phyloP scores from a whole-genome alignment of 768 basidiomycete genomes.

The Psilocybe cubensis region DNA sequence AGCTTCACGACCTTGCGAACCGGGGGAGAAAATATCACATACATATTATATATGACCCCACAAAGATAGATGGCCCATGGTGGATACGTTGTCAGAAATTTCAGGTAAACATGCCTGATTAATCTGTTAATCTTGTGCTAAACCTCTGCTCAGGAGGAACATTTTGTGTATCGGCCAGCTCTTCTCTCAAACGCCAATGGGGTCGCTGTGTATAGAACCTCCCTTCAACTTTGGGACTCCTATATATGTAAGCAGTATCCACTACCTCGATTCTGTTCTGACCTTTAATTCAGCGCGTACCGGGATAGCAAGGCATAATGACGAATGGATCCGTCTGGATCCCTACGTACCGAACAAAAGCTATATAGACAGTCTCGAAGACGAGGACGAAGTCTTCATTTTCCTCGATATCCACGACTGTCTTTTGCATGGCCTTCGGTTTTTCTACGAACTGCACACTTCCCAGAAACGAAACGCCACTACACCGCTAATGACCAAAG shows the following conservation, averaged over 20 bases:
- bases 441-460: conserved; percentile 17
- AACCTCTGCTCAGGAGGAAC: conserved; percentile 14
- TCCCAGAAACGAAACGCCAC: conserved; percentile 3
- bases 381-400: conserved; percentile 21
- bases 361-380: conserved; percentile 17
- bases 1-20: conserved; percentile 18
- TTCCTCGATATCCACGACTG: conserved; percentile 17
- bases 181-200: not conserved
- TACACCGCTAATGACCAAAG: conserved; percentile 20
- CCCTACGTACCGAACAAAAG: conserved; percentile 14
- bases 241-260: conserved; percentile 18
- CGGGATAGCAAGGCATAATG: conserved; percentile 21
- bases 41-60: conserved; percentile 16
- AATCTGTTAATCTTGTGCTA: not conserved
- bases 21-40: conserved; percentile 18
- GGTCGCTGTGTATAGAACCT: conserved; percentile 20
- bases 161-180: conserved; percentile 16
- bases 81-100: conserved; percentile 24
- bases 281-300: conserved; percentile 15
- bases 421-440: conserved; percentile 19
- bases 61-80: conserved; percentile 14
- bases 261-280: not conserved
- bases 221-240: conserved; percentile 16
- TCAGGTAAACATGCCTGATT: conserved; percentile 10
- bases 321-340: conserved; percentile 23